Percentiles rank a stretch among this genome's conserved stretches.
phyloP scores from a whole-genome alignment of 129 eudicot species.

The Kitagawia praeruptora region DNA sequence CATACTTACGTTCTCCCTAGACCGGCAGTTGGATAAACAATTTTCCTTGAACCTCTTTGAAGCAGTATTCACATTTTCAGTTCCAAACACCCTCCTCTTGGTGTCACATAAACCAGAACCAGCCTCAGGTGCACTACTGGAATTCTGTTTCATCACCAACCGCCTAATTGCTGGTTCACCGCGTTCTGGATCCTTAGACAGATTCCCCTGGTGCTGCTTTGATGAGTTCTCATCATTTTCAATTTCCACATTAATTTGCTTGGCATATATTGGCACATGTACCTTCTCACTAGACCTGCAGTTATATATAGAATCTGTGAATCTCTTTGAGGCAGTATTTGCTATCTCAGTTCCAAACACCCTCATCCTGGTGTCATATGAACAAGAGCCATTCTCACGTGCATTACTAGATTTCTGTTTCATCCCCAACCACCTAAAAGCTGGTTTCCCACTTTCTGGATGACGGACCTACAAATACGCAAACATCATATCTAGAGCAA shows the following conservation, averaged over 20 bases:
- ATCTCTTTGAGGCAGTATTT: constrained; percentile 34
- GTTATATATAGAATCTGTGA: constrained; percentile 22
- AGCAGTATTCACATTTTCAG: constrained; percentile 47
- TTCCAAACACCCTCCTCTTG: constrained; percentile 55
- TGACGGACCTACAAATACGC: constrained; percentile 24
- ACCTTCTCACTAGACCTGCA: constrained; percentile 30
- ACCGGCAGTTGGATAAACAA: constrained; percentile 23
- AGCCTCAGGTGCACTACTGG: constrained; percentile 20
- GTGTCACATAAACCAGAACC: constrained; percentile 22
- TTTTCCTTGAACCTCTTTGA: constrained; percentile 33
- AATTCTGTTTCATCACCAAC: constrained; percentile 35
- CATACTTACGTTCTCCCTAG: constrained; percentile 27
- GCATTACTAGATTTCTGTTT: constrained; percentile 20
- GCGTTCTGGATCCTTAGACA: constrained; percentile 31
- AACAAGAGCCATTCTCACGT: constrained; percentile 20
- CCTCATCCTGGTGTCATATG: constrained; percentile 36
- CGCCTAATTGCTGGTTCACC: constrained; percentile 56
- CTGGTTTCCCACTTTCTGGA: constrained; percentile 33
- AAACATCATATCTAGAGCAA: neutral
- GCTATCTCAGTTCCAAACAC: constrained; percentile 63
- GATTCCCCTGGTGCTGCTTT: constrained; percentile 22
- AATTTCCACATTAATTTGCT: constrained; percentile 16
- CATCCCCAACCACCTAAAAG: constrained; percentile 67
- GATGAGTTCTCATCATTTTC: constrained; percentile 27
- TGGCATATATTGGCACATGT: constrained; percentile 24